Percentiles rank a stretch among this genome's conserved stretches.
Conservation (phyloP, 768 basidiomycete genomes). For the Mycena kentingensis region DNA sequence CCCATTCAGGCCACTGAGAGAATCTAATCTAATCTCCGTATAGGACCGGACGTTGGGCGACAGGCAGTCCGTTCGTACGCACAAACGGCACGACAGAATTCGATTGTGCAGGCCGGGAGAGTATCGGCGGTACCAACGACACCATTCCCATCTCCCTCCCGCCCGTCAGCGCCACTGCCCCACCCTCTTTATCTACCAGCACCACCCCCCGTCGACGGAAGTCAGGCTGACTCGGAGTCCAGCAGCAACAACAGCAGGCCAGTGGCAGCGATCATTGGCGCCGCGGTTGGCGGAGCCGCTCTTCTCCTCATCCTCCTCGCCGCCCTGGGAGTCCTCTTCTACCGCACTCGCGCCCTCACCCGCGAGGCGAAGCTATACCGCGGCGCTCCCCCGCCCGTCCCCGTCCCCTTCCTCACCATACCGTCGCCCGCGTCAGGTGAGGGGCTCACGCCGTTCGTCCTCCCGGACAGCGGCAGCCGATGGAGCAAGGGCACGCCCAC, state of each 20-base stretch:
- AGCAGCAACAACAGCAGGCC: no score
- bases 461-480: neutral
- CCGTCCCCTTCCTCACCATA: no score
- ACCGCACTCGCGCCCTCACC: no score
- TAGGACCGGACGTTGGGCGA: conserved; percentile 46
- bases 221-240: neutral
- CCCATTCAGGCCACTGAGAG: neutral
- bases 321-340: no score
- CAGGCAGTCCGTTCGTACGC: conserved; percentile 31
- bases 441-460: neutral
- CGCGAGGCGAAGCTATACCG: neutral
- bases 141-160: neutral
- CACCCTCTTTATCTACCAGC: neutral
- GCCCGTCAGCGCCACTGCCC: neutral
- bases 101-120: neutral
- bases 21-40: conserved; percentile 1
- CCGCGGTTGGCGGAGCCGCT: no score
- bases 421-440: neutral
- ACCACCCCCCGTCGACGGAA: neutral
- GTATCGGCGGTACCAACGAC: neutral
- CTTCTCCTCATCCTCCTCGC: no score
- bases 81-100: conserved; percentile 26
- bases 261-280: no score
- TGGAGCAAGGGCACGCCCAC: neutral
- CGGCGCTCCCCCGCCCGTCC: neutral